phyloP scores from a whole-genome alignment of 2,329 filamentous ascomycete species.

The Claviceps sp. region DNA sequence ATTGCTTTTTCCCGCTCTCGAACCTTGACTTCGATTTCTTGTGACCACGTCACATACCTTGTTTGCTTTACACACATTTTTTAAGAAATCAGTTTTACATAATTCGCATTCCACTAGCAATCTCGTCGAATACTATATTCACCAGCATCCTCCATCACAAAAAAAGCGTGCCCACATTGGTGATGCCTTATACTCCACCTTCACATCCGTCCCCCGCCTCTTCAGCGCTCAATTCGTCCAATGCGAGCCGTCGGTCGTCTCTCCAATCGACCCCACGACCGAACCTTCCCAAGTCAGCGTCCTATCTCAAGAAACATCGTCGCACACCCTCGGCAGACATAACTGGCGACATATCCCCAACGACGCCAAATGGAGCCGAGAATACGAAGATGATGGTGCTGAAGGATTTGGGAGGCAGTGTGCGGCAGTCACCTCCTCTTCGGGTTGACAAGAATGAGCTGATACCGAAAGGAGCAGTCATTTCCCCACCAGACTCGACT shows the following conservation, averaged over 20 bases:
- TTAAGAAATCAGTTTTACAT: background rate
- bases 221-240: conserved; percentile 43
- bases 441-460: conserved; percentile 49
- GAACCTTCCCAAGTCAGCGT: conserved; percentile 48
- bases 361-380: conserved; percentile 11
- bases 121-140: background rate
- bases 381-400: conserved; percentile 21
- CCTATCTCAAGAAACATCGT: conserved; percentile 51
- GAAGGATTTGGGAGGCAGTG: conserved; percentile 36
- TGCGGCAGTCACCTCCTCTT: conserved; percentile 76
- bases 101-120: background rate
- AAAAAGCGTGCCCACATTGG: conserved; percentile 17
- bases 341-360: conserved; percentile 17
- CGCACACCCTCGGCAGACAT: conserved; percentile 37
- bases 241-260: conserved; percentile 45
- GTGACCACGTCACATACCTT: background rate
- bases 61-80: background rate
- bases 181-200: conserved; percentile 84
- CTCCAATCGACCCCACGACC: conserved; percentile 37
- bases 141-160: background rate
- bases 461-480: conserved; percentile 73
- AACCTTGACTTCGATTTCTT: background rate
- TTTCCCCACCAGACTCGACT: conserved; percentile 81
- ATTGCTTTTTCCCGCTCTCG: background rate
- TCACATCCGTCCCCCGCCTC: conserved; percentile 50